phyloP scores from a whole-genome alignment of 805 yeast genomes.

The Candida ortonii region DNA sequence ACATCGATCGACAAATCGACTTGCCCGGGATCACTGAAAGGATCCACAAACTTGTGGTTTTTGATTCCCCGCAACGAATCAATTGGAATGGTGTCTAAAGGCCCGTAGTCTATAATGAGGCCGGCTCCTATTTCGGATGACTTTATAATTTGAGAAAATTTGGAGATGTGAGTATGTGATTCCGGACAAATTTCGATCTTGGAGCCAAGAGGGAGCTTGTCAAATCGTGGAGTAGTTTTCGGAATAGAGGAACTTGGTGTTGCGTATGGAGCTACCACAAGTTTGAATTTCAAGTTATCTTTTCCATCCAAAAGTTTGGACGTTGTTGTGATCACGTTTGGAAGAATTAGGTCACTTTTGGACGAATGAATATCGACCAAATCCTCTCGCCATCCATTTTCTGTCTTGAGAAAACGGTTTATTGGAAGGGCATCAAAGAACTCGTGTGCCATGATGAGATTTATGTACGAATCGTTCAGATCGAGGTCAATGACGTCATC shows the following conservation, averaged over 20 bases:
- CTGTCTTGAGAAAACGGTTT: conserved; percentile 58
- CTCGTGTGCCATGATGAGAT: conserved; percentile 77
- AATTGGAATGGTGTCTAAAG: conserved; percentile 56
- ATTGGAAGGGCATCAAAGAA: conserved; percentile 86
- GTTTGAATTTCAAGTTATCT: conserved; percentile 41
- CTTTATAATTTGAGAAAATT: conserved; percentile 42
- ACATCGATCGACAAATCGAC: conserved; percentile 84
- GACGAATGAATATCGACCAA: conserved; percentile 53
- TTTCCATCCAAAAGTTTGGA: conserved; percentile 7
- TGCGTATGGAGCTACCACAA: conserved; percentile 54
- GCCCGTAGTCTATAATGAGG: conserved; percentile 76
- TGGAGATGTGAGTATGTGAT: conserved; percentile 54
- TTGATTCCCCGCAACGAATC: conserved; percentile 72
- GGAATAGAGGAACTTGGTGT: conserved; percentile 65
- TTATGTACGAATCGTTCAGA: conserved; percentile 34
- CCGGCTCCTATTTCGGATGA: conserved; percentile 55
- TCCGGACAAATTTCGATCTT: conserved; percentile 75
- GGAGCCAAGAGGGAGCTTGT: conserved; percentile 51
- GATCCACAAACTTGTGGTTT: conserved; percentile 69
- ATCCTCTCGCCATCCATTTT: conserved; percentile 76
- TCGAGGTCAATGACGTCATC: conserved; percentile 51
- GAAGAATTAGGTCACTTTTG: conserved; percentile 13
- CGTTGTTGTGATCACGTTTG: conserved; percentile 21
- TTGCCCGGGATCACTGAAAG: conserved; percentile 71
- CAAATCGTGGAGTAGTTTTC: conserved; percentile 45